Evolutionary conservation across 257 asterid species (phyloP), one percentile per base, ranked within the genome.

Genomic region (Mitragyna speciosa): DNA sequence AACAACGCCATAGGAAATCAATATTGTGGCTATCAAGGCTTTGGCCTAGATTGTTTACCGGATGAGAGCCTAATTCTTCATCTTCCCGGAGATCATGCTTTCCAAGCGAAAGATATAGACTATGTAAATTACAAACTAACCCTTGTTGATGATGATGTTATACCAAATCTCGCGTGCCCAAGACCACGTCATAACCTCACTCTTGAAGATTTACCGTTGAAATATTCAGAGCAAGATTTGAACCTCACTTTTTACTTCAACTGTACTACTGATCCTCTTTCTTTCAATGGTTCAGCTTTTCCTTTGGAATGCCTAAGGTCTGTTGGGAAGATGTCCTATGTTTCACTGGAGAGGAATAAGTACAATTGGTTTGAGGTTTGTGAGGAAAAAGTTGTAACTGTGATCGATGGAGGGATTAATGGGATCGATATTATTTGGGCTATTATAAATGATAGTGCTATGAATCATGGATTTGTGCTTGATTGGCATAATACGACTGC

Each of bases 1-100:
- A 68, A 58, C 15, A 41, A 7, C n/a, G 9, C 67, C 70, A 31
- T 1, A 4, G 5, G 81, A 5, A 43, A 20, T 51, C 76, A 74
- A 45, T 39, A 54, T 24, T 85, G 88, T 77, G 88, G 88, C 6
- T 85, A 85, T 63, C 41, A 76, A 2, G 82, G 86, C 19, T 79
- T 82, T 16, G 85, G 88, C 54, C 67, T 85, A 4, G 16, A 17
- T 19, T 85, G 86, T 47, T 1, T 26, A 3, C 1, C 31, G 7
- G 41, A 36, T 36, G 3, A 36, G 41, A 2, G 41, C n/a, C 79
- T 76, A 58, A 61, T 28, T 24, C 58, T 75, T 72, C 24, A 6
- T 4, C 76, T 70, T 22, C 43, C 73, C 2, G 22, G 45, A 0
- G 71, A 75, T 9, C n/a, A n/a, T n/a, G 10, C 28, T 48, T 85